Base-by-base conservation (phyloP, 2,329 filamentous ascomycete species). In the Sclerotiophoma versabilis region DNA sequence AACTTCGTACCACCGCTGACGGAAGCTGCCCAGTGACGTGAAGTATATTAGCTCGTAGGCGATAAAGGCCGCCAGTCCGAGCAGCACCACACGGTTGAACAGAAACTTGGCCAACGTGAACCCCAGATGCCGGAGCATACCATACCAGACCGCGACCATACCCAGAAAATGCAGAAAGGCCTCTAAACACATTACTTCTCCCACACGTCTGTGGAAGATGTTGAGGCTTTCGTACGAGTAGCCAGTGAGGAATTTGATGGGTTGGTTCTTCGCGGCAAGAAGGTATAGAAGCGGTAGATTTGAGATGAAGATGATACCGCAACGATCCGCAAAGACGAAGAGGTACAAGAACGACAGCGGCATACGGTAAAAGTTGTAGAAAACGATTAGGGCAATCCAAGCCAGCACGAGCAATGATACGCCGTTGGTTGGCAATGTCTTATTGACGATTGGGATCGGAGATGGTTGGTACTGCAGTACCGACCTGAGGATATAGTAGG, bases 161-260 rank as follows among this genome's bases (percentile, higher is more conserved):
- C 81, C 80, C 4, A 70, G 63, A 27, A 80, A 78, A 61, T 89
- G 87, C 0, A 87, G 56, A 0, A 84, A 60, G 2, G 84, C 85
- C 32, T 83, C 76, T n/a, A 87, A 71, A 65, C 84, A 87, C 71
- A 88, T 78, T 23, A 84, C 68, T 68, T 88, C 85, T 20, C 86
- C 86, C 1, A 88, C 77, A 4, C 86, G 79, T 29, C 86, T 83
- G 66, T 89, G 86, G 49, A 88, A 81, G 38, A 89, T 82, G 66
- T 89, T 88, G 34, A 89, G 76, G 5, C 83, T 81, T 70, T 89
- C 86, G 64, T 89, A 89, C 0, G 85, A 88, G 58, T 82, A 81
- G 4, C 86, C 85, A 0, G 86, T 88, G 15, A 89, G 74, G 2
- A 79, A 62, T 53, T 83, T 83, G 27, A 89, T 66, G 0, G 86